Evolutionary conservation across 257 asterid species (phyloP).

Genomic region (Scutellaria barbata): DNA sequence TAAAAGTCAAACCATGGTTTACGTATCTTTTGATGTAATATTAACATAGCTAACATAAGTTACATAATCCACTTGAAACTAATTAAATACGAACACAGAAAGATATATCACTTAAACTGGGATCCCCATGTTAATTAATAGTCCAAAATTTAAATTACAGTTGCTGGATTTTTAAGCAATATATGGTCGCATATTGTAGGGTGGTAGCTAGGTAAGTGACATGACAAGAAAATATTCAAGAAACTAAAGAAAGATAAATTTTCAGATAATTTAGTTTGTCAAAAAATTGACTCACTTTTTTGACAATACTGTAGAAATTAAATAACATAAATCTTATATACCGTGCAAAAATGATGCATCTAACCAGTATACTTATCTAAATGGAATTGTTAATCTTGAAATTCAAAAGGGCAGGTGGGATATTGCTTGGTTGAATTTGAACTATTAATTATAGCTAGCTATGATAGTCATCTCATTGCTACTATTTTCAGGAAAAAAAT

Average conservation of each 20-base stretch:
- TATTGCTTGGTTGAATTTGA: slow-evolving; percentile 28
- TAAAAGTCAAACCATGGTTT: no score
- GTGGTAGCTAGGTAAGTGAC: slow-evolving; percentile 2
- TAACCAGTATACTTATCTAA: slow-evolving; percentile 29
- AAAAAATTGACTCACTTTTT: background rate
- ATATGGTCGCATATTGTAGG: slow-evolving; percentile 1
- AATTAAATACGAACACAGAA: background rate
- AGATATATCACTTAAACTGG: no score
- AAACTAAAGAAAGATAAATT: background rate
- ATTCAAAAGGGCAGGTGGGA: slow-evolving; percentile 49
- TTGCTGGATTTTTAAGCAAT: slow-evolving; percentile 1
- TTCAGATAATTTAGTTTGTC: background rate
- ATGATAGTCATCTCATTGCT: slow-evolving; percentile 7
- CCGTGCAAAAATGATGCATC: slow-evolving; percentile 17
- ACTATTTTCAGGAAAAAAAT: slow-evolving; percentile 4
- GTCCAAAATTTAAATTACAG: background rate
- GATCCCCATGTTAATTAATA: background rate
- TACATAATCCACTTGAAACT: background rate
- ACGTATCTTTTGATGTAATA: no score
- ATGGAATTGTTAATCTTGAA: slow-evolving; percentile 28
- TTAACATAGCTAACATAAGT: no score
- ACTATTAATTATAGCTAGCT: background rate
- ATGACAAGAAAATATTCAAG: slow-evolving; percentile 15
- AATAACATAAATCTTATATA: slow-evolving; percentile 10
- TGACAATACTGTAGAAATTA: slow-evolving; percentile 22